Base-by-base conservation (phyloP, 257 asterid genomes). In the Nicotiana sylvestris region DNA sequence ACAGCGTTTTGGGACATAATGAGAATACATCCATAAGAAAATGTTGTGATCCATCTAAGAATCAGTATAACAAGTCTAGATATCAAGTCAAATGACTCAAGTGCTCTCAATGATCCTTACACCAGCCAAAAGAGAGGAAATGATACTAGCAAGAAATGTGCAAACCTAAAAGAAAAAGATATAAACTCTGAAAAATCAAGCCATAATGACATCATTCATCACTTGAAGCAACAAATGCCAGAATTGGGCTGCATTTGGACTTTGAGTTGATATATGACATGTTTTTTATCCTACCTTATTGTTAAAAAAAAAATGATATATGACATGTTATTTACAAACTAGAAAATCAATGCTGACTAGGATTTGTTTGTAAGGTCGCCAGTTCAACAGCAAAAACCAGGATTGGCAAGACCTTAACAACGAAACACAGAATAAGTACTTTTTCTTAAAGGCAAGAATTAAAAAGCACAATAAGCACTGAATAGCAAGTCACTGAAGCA, bases 41-140 rank as follows among this genome's bases (percentile, higher is more conserved):
- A 51, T 15, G 64, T 4, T 76, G 80, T 27, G 64, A 76, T 51
- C 80, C 64, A 74, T 74, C 43, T 6, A 76, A 76, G 29, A 60
- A 51, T 15, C 80, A 51, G 64, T 39, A 53, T 49, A 57, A 9
- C 53, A 27, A 74, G 78, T 72, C 21, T 72, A 11, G 39, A 46
- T 74, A 76, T 56, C 80, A 51, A 76, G 65, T 53, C 65, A 76
- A 76, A 76, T 29, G 46, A 51, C 30, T 51, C 62, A 15, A 74
- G 43, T 49, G 64, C 43, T 49, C 53, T 51, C 62, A 13, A 76
- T 27, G 64, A 74, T 7, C 80, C 61, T 49, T 21, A 29, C 62
- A 49, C 64, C 80, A 49, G 43, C 43, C 80, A 72, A 76, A 76
- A 76, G 21, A 76, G 65, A 53, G 80, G 64, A 76, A 53, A 51